phyloP scores from a whole-genome alignment of 2,329 filamentous ascomycete species.

The Metarhizium brunneum region DNA sequence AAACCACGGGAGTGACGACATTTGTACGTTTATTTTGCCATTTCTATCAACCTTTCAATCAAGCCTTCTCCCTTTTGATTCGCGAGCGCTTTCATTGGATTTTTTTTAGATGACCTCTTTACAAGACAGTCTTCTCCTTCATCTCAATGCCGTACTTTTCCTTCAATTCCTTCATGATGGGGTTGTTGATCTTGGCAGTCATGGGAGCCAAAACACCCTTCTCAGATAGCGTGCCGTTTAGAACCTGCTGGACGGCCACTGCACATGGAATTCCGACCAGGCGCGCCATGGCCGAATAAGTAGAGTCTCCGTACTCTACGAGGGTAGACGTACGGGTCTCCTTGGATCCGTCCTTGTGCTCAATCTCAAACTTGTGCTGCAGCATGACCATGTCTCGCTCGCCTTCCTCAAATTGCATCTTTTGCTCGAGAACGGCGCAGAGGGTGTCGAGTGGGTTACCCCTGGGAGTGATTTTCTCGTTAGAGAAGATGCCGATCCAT shows the following conservation, averaged over 20 bases:
- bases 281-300: constrained; percentile 78
- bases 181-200: constrained; percentile 59
- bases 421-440: constrained; percentile 78
- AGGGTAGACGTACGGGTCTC: constrained; percentile 76
- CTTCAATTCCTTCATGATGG: constrained; percentile 69
- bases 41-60: neutral
- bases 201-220: constrained; percentile 73
- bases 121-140: constrained; percentile 52
- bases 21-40: neutral
- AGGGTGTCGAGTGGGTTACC: constrained; percentile 85
- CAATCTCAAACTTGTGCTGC: constrained; percentile 59
- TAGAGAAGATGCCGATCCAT: constrained; percentile 64
- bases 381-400: constrained; percentile 80
- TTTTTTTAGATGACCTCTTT: neutral
- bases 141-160: constrained; percentile 67
- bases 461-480: constrained; percentile 58
- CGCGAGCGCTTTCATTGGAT: neutral
- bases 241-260: constrained; percentile 68
- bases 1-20: neutral
- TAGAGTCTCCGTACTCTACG: constrained; percentile 71
- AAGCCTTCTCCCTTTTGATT: neutral
- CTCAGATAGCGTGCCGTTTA: constrained; percentile 63
- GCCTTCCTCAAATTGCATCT: constrained; percentile 77
- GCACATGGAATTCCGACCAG: constrained; percentile 62
- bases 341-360: constrained; percentile 61